Percentiles rank a stretch among this genome's conserved stretches.
Conservation (phyloP, 2,329 filamentous ascomycete species). For the Nigrospora oryzae region DNA sequence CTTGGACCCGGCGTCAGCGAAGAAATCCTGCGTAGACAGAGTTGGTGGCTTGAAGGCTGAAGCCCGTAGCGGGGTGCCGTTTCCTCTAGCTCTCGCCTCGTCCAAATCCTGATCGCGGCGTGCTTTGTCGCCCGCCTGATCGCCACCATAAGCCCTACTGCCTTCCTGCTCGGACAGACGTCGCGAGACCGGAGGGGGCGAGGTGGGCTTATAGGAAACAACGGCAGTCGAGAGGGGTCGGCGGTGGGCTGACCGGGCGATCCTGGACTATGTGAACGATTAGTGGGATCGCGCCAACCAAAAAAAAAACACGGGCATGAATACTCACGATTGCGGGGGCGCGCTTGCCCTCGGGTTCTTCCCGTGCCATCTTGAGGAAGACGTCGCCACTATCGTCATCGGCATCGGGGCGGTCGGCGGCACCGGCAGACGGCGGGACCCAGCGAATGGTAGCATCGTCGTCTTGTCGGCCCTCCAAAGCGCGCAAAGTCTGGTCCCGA, state of each 20-base stretch:
- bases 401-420: slow-evolving; percentile 11
- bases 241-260: slow-evolving; percentile 36
- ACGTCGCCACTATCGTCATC: slow-evolving; percentile 50
- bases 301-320: not conserved
- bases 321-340: slow-evolving; percentile 38
- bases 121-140: slow-evolving; percentile 27
- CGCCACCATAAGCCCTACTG: slow-evolving; percentile 29
- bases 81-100: slow-evolving; percentile 27
- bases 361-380: slow-evolving; percentile 49
- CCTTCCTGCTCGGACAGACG: slow-evolving; percentile 50
- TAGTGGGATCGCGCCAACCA: not conserved
- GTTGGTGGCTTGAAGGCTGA: slow-evolving; percentile 42
- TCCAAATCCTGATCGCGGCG: slow-evolving; percentile 34
- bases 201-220: slow-evolving; percentile 36
- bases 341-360: slow-evolving; percentile 26
- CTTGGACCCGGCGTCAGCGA: slow-evolving; percentile 12
- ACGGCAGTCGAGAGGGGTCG: slow-evolving; percentile 45
- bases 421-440: slow-evolving; percentile 22
- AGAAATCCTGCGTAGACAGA: slow-evolving; percentile 35
- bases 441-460: slow-evolving; percentile 23
- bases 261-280: slow-evolving; percentile 31
- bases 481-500: slow-evolving; percentile 41
- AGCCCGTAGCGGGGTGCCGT: slow-evolving; percentile 25
- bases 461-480: slow-evolving; percentile 36
- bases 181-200: slow-evolving; percentile 41